A percentile compares a stretch with the other conserved stretches of the same genome.
Conservation (phyloP, 371 early-diverging fungal species). For the Haplosporangium sp. region DNA sequence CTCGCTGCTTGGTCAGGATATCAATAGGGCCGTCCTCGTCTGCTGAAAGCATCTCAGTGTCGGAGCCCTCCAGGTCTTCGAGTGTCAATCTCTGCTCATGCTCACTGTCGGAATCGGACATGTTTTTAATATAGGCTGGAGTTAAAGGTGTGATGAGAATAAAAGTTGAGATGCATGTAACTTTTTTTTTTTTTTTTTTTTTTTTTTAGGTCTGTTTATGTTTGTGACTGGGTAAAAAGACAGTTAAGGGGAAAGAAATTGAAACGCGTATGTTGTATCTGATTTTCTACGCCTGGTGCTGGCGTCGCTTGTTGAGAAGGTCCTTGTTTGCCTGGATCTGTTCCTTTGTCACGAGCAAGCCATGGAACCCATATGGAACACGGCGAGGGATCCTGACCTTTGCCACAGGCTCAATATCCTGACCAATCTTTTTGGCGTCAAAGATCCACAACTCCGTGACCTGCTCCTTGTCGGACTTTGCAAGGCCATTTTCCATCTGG, state of each 20-base stretch:
- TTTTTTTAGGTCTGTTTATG: conserved; percentile 13
- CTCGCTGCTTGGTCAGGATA: conserved; percentile 68
- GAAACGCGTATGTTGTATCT: too few species aligned
- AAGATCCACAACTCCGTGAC: conserved; percentile 50
- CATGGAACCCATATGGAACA: conserved; percentile 50
- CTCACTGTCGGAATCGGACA: conserved; percentile 53
- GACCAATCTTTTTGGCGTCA: conserved; percentile 33
- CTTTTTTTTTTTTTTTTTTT: conserved; percentile 8
- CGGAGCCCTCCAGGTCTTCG: conserved; percentile 54
- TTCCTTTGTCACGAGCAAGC: conserved; percentile 26
- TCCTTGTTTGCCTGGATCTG: conserved; percentile 34
- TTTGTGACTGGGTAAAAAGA: not conserved
- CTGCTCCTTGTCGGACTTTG: conserved; percentile 15
- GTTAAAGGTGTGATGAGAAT: conserved; percentile 5
- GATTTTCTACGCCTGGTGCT: too few species aligned
- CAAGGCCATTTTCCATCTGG: conserved; percentile 31
- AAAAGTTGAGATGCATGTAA: not conserved
- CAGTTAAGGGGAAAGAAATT: conserved; percentile 1
- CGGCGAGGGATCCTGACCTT: conserved; percentile 46
- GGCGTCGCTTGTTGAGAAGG: not conserved
- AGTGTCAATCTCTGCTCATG: conserved; percentile 41
- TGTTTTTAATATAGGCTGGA: too few species aligned
- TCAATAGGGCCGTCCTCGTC: conserved; percentile 58
- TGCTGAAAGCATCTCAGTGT: conserved; percentile 49
- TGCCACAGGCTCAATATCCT: conserved; percentile 24